A percentile compares a stretch with the other conserved stretches of the same genome.
These are phyloP conservation scores for Protomyces inouyei DNA, from an alignment of 1,139 yeast genomes.

Conservation along the genomic window DNA sequence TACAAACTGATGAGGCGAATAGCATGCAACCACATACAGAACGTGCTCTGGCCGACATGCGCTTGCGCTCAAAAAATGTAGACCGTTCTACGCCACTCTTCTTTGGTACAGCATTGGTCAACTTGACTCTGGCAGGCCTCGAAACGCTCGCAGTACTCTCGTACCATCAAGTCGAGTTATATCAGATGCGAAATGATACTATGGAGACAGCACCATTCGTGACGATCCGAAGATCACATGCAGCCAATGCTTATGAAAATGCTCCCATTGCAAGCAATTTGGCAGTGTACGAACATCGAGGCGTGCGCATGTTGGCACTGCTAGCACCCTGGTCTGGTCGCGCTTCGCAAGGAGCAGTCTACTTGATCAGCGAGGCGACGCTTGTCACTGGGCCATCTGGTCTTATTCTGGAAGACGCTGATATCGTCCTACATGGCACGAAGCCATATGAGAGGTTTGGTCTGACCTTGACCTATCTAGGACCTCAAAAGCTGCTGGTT, in stretches of 20 bases:
- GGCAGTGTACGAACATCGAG: background rate
- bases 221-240: background rate
- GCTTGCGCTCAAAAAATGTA: background rate
- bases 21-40: background rate
- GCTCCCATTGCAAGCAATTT: conserved; percentile 1
- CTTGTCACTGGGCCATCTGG: background rate
- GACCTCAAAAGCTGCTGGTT: background rate
- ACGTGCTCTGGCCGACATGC: background rate
- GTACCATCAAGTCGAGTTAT: conserved; percentile 1
- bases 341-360: background rate
- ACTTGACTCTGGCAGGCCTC: background rate
- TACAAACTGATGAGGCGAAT: too few species aligned
- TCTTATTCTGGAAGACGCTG: conserved; percentile 1
- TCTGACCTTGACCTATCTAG: background rate
- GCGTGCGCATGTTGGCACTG: background rate
- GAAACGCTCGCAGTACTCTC: conserved; percentile 12
- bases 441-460: background rate
- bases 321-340: conserved; percentile 10
- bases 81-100: background rate
- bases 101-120: conserved; percentile 9
- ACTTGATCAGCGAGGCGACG: background rate
- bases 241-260: background rate
- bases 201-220: background rate
- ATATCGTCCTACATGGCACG: background rate
- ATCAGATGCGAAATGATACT: background rate